phyloP scores from a whole-genome alignment of 2,329 filamentous ascomycete species.

The Fusarium sp. region DNA sequence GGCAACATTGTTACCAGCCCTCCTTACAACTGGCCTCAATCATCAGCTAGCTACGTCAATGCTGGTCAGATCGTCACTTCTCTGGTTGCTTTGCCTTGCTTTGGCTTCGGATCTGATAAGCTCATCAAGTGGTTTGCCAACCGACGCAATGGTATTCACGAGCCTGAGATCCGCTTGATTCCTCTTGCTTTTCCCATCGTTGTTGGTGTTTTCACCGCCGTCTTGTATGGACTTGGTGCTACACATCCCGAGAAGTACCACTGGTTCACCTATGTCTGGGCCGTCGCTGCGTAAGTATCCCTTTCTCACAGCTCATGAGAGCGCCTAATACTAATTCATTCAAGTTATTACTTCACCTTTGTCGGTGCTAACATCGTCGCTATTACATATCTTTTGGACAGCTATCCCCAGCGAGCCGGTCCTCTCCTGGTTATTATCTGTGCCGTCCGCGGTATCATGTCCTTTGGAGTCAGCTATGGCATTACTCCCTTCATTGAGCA shows the following conservation, averaged over 20 bases:
- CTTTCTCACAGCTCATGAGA: neutral
- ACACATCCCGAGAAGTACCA: slow-evolving; percentile 19
- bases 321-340: neutral
- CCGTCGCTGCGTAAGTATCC: slow-evolving; percentile 14
- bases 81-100: slow-evolving; percentile 33
- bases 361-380: slow-evolving; percentile 41
- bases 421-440: slow-evolving; percentile 41
- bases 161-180: slow-evolving; percentile 37
- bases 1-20: slow-evolving; percentile 31
- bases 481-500: slow-evolving; percentile 35
- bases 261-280: slow-evolving; percentile 27
- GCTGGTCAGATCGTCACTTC: slow-evolving; percentile 40
- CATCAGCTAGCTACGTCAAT: slow-evolving; percentile 38
- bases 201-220: slow-evolving; percentile 24
- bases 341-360: slow-evolving; percentile 13
- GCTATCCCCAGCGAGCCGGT: slow-evolving; percentile 38
- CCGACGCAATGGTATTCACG: slow-evolving; percentile 36
- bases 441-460: slow-evolving; percentile 38
- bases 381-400: slow-evolving; percentile 42
- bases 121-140: slow-evolving; percentile 41
- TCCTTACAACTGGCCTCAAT: slow-evolving; percentile 40
- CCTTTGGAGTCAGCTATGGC: slow-evolving; percentile 39
- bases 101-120: slow-evolving; percentile 37
- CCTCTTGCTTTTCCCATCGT: slow-evolving; percentile 39
- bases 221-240: slow-evolving; percentile 15